Percentiles rank a stretch among this genome's conserved stretches.
Evolutionary conservation across 495 filamentous ascomycete species (phyloP).

Genomic region (Penicillium macrosclerotiorum): DNA sequence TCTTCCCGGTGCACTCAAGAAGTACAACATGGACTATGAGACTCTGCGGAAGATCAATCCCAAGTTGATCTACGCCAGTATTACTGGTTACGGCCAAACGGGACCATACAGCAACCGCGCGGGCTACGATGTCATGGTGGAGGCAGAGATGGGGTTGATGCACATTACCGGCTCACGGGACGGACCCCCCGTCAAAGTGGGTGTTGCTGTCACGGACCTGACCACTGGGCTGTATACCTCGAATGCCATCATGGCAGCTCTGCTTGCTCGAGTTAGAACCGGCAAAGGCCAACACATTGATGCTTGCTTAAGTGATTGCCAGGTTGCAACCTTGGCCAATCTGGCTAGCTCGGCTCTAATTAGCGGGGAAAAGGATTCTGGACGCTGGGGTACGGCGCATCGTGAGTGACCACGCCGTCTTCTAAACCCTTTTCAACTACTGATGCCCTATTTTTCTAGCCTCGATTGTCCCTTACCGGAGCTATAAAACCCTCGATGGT

Average conservation of each 20-base stretch:
- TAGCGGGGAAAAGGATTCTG: constrained; percentile 80
- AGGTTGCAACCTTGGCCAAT: constrained; percentile 89
- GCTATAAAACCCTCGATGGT: constrained; percentile 90
- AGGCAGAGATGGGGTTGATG: constrained; percentile 97
- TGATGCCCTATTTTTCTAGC: constrained; percentile 47
- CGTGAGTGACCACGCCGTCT: constrained; percentile 53
- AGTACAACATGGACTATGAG: constrained; percentile 85
- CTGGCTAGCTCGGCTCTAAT: constrained; percentile 90
- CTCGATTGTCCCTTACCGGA: constrained; percentile 92
- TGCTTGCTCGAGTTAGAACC: constrained; percentile 66
- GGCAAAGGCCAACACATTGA: constrained; percentile 91
- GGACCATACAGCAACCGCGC: constrained; percentile 87
- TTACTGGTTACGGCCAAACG: constrained; percentile 82
- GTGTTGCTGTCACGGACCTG: constrained; percentile 93
- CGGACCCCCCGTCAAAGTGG: constrained; percentile 93
- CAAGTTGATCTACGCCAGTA: constrained; percentile 63
- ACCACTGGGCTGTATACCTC: constrained; percentile 97
- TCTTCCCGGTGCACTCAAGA: constrained; percentile 83
- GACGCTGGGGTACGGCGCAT: constrained; percentile 94
- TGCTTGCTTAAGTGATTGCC: constrained; percentile 85
- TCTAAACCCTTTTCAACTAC: not conserved
- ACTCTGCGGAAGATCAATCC: constrained; percentile 80
- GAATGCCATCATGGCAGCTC: constrained; percentile 92
- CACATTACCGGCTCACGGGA: constrained; percentile 90
- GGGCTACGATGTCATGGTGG: constrained; percentile 99